Evolutionary conservation across 208 protist species (phyloP).

Genomic region (Trypanosoma mega): DNA sequence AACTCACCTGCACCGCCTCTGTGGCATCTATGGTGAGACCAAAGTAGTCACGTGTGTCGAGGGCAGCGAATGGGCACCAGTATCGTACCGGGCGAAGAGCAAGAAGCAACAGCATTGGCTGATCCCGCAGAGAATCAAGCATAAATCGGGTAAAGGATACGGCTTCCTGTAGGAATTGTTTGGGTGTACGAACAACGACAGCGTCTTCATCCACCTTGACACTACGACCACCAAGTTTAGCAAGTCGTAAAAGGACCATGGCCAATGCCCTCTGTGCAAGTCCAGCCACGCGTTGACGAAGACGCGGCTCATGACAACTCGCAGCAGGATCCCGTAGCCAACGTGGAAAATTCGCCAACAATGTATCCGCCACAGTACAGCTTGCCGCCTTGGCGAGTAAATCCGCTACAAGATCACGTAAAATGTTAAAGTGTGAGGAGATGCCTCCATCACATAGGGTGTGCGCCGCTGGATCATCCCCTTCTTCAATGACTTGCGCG

Average conservation of each 20-base stretch:
- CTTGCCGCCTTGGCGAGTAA: conserved; percentile 71
- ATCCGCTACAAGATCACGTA: conserved; percentile 85
- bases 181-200: conserved; percentile 77
- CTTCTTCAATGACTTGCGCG: conserved; percentile 88
- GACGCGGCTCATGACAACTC: conserved; percentile 77
- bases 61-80: conserved; percentile 71
- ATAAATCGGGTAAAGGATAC: conserved; percentile 78
- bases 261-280: conserved; percentile 83
- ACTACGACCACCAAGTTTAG: conserved; percentile 81
- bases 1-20: conserved; percentile 25
- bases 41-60: conserved; percentile 69
- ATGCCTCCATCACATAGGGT: conserved; percentile 80
- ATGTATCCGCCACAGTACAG: conserved; percentile 59
- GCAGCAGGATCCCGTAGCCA: conserved; percentile 86
- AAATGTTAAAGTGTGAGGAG: conserved; percentile 87
- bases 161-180: conserved; percentile 76
- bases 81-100: conserved; percentile 74
- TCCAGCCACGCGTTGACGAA: conserved; percentile 72
- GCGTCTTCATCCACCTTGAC: conserved; percentile 76
- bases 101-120: conserved; percentile 89
- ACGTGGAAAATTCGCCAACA: conserved; percentile 77
- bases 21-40: conserved; percentile 55
- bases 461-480: conserved; percentile 73
- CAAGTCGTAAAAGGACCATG: conserved; percentile 69
- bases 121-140: conserved; percentile 73